phyloP scores from a whole-genome alignment of 306 rosid genomes.

The Lathyrus oleraceus region DNA sequence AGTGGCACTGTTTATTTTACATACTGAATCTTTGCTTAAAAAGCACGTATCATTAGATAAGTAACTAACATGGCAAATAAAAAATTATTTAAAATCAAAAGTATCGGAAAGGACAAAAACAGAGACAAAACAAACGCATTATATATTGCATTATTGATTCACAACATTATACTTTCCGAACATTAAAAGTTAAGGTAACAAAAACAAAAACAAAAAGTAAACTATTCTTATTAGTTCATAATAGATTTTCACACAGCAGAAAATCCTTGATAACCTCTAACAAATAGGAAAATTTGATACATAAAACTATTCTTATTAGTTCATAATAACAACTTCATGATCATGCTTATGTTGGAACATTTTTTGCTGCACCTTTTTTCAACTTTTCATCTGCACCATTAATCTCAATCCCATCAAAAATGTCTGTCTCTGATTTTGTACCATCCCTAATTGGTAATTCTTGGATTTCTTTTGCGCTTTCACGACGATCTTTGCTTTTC shows the following conservation, averaged over 20 bases:
- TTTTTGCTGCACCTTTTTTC: slow-evolving; percentile 36
- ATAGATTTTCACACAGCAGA: slow-evolving; percentile 46
- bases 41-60: slow-evolving; percentile 10
- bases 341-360: slow-evolving; percentile 22
- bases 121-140: slow-evolving; percentile 34
- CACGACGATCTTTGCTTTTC: slow-evolving; percentile 65
- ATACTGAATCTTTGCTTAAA: slow-evolving; percentile 16
- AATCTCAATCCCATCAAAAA: slow-evolving; percentile 34
- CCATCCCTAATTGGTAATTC: slow-evolving; percentile 62
- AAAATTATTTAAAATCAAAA: background rate
- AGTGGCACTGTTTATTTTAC: slow-evolving; percentile 2
- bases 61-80: background rate
- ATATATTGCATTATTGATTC: slow-evolving; percentile 40
- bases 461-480: slow-evolving; percentile 24
- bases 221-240: background rate
- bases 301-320: background rate
- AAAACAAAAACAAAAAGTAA: slow-evolving; percentile 27
- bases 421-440: slow-evolving; percentile 33
- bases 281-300: slow-evolving; percentile 32
- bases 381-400: slow-evolving; percentile 32
- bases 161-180: background rate
- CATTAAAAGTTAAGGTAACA: slow-evolving; percentile 5
- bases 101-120: background rate
- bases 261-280: slow-evolving; percentile 42
- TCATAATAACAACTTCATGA: slow-evolving; percentile 27